Conservation (phyloP, 1,139 yeast species). For the Petasospora rhodanensis region DNA sequence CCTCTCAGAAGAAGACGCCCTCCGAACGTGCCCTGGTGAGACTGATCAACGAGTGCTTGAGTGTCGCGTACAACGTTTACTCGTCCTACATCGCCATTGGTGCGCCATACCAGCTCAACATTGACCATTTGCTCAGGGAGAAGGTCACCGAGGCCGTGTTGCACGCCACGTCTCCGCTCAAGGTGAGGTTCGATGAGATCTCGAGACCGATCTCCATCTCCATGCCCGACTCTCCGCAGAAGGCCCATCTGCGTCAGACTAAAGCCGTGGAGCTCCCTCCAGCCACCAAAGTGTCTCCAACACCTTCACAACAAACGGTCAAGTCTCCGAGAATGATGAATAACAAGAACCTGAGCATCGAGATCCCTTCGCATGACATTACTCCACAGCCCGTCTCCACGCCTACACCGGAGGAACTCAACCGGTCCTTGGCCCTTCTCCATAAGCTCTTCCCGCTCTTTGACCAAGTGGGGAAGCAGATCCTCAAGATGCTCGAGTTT, state of each 20-base stretch:
- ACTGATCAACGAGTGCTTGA: constrained; percentile 47
- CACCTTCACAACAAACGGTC: background rate
- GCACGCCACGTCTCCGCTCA: constrained; percentile 31
- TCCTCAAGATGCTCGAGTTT: constrained; percentile 58
- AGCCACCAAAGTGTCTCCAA: no score
- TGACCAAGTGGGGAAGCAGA: constrained; percentile 40
- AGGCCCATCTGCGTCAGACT: constrained; percentile 2
- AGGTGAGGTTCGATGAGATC: constrained; percentile 12
- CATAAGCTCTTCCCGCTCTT: constrained; percentile 37
- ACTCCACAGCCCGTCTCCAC: constrained; percentile 12
- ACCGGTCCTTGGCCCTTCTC: constrained; percentile 32
- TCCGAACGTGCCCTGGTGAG: constrained; percentile 36
- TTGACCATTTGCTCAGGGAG: constrained; percentile 54
- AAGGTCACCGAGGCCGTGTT: constrained; percentile 44
- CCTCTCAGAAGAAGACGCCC: constrained; percentile 22
- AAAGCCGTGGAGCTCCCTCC: no score
- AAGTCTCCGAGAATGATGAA: constrained; percentile 11
- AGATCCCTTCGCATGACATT: constrained; percentile 7
- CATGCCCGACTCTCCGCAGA: constrained; percentile 7
- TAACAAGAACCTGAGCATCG: constrained; percentile 20
- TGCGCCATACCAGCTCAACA: constrained; percentile 69
- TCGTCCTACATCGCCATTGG: constrained; percentile 64
- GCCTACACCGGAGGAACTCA: constrained; percentile 26
- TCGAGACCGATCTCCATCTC: background rate
- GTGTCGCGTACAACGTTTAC: constrained; percentile 59